Base-by-base conservation (phyloP, 176 grass and related monocot genomes). In the Themeda triandra region DNA sequence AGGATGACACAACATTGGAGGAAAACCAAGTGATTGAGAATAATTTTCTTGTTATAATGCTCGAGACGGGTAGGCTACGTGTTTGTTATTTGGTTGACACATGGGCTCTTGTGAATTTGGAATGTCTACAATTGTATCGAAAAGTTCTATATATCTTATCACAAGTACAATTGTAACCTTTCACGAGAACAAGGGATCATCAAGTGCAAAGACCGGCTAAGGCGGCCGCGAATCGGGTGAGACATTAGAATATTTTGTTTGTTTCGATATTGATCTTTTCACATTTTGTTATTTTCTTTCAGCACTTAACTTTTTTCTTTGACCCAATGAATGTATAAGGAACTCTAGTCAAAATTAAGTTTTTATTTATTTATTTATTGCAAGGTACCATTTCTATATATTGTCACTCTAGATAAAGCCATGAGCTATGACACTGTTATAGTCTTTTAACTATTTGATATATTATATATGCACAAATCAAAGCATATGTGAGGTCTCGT, bases 31-130 rank as follows among this genome's bases (percentile, higher is more conserved):
- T 98, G 80, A 18, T 69, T 66, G 95, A 95, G 82, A 82, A 91
- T 60, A 88, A 82, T 78, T 92, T 98, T 40, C 85, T 98, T 27
- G 92, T 98, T 59, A 91, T 98, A 73, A 98, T 98, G 95, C 83
- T 95, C 72, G n/a, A 90, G 82, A 67, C 88, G 92, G 91, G 95
- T 98, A 87, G 3, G 63, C 17, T 78, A 35, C 10, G 12, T 75
- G 12, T 31, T 63, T 85, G 60, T 74, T n/a, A n/a, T 85, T 49
- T 80, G 53, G 62, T 49, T 63, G 40, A 62, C 66, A 59, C 7
- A 35, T 21, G 18, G 41, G 9, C 67, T 75, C 17, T 9, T 66
- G 10, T 56, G 60, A 75, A 66, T 90, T 29, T 14, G 4, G 53
- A 86, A 82, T 65, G 11, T 18, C 45, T 69, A 75, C 12, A 63